Percentiles rank a stretch among this genome's conserved stretches.
These are phyloP conservation scores for Leccinellum albellum DNA, from an alignment of 768 basidiomycete species.

Conservation along the genomic window DNA sequence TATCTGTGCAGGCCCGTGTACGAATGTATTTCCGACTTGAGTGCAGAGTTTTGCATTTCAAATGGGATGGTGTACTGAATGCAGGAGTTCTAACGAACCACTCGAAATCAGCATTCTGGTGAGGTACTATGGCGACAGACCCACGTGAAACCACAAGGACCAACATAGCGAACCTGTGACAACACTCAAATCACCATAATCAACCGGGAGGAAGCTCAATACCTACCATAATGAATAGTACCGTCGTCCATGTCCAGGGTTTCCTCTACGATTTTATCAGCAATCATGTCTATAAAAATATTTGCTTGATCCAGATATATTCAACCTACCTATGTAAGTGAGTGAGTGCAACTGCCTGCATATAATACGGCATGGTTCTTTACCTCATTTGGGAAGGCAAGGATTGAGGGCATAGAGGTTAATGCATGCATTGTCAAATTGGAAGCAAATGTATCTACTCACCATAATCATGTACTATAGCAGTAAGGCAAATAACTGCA, in stretches of 20 bases:
- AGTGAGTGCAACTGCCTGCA: background rate
- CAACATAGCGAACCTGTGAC: conserved; percentile 10
- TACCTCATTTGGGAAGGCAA: background rate
- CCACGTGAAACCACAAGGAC: conserved; percentile 1
- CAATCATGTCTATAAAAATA: background rate
- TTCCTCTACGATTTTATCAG: background rate
- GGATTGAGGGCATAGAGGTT: background rate
- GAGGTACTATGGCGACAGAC: background rate
- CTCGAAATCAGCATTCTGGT: background rate
- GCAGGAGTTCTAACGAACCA: background rate
- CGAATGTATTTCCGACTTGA: conserved; percentile 4
- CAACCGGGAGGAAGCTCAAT: background rate
- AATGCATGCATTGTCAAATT: background rate
- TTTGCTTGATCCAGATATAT: background rate
- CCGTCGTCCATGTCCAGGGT: conserved; percentile 11
- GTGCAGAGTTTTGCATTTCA: background rate
- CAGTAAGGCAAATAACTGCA: background rate
- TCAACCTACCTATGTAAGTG: background rate
- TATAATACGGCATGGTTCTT: background rate
- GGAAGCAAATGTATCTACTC: background rate
- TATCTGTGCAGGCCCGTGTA: conserved; percentile 3
- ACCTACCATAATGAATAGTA: conserved; percentile 7
- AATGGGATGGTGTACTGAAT: background rate
- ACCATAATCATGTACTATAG: background rate
- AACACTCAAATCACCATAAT: background rate